Conservation (phyloP, 495 filamentous ascomycete species). For the Clavariopsis aquatica region DNA sequence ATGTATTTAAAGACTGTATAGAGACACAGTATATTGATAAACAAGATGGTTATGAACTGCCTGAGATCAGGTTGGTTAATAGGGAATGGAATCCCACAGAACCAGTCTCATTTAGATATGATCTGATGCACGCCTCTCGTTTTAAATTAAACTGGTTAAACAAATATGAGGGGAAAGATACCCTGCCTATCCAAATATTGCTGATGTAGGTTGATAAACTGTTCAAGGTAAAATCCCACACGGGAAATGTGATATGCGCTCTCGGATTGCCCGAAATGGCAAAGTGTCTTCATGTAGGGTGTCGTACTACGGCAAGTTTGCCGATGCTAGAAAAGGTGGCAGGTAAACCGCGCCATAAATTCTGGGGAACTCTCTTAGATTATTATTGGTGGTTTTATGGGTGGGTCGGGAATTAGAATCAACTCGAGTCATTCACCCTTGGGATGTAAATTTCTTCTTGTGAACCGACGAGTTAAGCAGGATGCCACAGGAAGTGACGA, state of each 20-base stretch:
- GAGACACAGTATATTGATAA: neutral
- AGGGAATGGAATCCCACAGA: neutral
- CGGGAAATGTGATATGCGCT: neutral
- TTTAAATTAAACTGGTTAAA: neutral
- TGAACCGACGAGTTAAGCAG: no score
- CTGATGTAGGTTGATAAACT: conserved; percentile 1
- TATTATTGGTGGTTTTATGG: no score
- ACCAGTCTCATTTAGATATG: neutral
- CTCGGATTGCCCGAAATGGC: neutral
- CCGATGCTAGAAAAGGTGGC: neutral
- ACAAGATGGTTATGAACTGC: no score
- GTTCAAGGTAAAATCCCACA: neutral
- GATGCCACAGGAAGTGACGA: no score
- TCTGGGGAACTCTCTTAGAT: neutral
- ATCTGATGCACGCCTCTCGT: neutral
- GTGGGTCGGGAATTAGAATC: neutral
- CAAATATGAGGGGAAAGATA: neutral
- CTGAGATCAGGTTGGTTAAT: no score
- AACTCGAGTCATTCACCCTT: neutral
- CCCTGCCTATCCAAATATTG: neutral
- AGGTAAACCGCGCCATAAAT: conserved; percentile 2
- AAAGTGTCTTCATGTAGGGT: conserved; percentile 2
- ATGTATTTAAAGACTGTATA: neutral
- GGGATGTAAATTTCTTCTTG: neutral
- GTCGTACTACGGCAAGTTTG: conserved; percentile 3